Evolutionary conservation across 169 alveolate genomes (phyloP), one percentile per base, ranked within the genome.

Genomic region (Blepharisma undulans): DNA sequence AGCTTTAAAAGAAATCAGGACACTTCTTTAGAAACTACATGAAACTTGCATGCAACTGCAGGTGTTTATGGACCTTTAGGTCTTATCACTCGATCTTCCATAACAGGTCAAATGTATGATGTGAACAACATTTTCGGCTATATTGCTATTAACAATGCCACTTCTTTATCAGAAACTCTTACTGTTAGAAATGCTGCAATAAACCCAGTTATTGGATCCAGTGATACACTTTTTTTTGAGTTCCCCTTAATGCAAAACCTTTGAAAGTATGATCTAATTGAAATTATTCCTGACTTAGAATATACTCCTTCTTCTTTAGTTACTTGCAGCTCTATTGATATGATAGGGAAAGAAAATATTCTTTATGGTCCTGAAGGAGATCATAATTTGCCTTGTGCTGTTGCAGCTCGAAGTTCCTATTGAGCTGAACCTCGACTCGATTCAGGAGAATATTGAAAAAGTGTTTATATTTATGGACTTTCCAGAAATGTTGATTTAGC

Each of bases 31-130:
- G 4, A 4, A 16, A 4, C 19, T 18, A 4, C 85, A 4, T 5
- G 5, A 4, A 22, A 4, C 5, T 32, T 78, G 19, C 85, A 7
- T 22, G 4, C 60, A 5, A 8, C 14, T 5, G 60, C 60, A 4
- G 85, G 36, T 18, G 85, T 78, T 78, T 78, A 78, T 12, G 85
- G 85, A 6, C 85, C 85, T 4, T 22, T 78, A 4, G n/a, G 25
- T 5, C 5, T 78, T 22, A 78, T 78, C 10, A 7, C 85, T 27
- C 33, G 85, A 30, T 5, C 32, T 25, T 4, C 36, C 6, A 5
- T 6, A 3, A 22, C 25, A 27, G 85, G 85, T 27, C 25, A 78
- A 22, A 78, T 78, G 12, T 4, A 8, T 32, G 85, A 78, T 12
- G n/a, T 16, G 12, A 78, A 78, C 59, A 7, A 78, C 25, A 78